Conservation (phyloP, 2,329 filamentous ascomycete species). For the Penicillium olsonii region DNA sequence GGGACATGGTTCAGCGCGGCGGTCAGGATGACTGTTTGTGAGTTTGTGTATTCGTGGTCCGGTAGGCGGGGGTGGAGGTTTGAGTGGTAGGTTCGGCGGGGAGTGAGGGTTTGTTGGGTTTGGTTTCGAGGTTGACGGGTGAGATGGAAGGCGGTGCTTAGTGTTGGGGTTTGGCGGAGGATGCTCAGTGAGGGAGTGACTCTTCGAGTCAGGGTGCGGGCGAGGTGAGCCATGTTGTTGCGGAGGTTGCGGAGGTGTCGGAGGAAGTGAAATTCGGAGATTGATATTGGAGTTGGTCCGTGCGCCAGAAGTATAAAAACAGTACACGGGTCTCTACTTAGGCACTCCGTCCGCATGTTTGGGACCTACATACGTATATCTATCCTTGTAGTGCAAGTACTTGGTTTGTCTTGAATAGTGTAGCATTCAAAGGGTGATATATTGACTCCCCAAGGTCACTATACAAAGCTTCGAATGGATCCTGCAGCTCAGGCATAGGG, state of each 20-base stretch:
- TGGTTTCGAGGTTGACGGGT: neutral
- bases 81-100: conserved; percentile 65
- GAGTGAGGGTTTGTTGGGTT: conserved; percentile 1
- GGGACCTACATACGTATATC: no score
- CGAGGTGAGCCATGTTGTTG: conserved; percentile 16
- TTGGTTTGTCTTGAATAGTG: no score
- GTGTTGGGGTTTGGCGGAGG: neutral
- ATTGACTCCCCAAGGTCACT: no score
- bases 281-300: conserved; percentile 6
- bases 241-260: neutral
- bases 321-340: no score
- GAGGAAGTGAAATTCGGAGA: conserved; percentile 4
- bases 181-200: neutral
- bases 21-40: conserved; percentile 74
- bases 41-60: conserved; percentile 61
- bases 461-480: no score
- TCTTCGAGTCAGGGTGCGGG: conserved; percentile 8
- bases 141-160: neutral
- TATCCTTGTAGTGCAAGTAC: no score
- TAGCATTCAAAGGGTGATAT: no score
- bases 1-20: conserved; percentile 80
- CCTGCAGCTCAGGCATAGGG: no score
- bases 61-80: conserved; percentile 63
- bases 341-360: no score
- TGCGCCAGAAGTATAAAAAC: conserved; percentile 1